A percentile compares a stretch with the other conserved stretches of the same genome.
Conservation (phyloP, 2,329 filamentous ascomycete species). For the Aspergillus hiratsukae region DNA sequence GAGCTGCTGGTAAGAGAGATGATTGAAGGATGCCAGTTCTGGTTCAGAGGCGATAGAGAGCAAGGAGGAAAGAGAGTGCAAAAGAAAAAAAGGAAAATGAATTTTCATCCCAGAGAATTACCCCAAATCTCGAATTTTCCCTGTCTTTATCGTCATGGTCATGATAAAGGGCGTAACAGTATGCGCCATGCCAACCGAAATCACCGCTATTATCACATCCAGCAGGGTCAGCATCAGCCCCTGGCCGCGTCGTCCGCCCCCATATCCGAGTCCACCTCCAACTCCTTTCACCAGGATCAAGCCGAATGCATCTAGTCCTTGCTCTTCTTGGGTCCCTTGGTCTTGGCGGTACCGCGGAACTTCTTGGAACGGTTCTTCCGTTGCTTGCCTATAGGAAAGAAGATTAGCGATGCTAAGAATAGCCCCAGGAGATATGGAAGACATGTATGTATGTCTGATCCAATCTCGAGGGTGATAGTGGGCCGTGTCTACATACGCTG, state of each 20-base stretch:
- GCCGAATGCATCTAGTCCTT: slow-evolving; percentile 60
- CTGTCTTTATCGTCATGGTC: slow-evolving; percentile 8
- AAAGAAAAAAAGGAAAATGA: slow-evolving; percentile 2
- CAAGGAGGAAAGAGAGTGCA: slow-evolving; percentile 1
- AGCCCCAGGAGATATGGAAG: neutral
- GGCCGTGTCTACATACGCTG: too few species aligned
- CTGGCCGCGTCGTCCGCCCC: slow-evolving; percentile 5
- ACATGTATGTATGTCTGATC: neutral
- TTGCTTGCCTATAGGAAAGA: slow-evolving; percentile 78
- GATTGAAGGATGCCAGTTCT: neutral
- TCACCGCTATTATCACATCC: slow-evolving; percentile 13
- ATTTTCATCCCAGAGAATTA: slow-evolving; percentile 1
- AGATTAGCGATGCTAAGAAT: neutral
- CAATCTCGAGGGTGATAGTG: neutral
- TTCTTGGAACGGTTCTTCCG: slow-evolving; percentile 99
- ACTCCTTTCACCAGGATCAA: slow-evolving; percentile 22
- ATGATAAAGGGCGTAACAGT: slow-evolving; percentile 9
- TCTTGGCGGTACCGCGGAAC: slow-evolving; percentile 95
- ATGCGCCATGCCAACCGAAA: neutral
- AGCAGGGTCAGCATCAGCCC: slow-evolving; percentile 10
- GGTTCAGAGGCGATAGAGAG: neutral
- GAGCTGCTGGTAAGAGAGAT: neutral
- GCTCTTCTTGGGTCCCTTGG: slow-evolving; percentile 95
- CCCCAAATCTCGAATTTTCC: slow-evolving; percentile 5
- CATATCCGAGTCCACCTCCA: slow-evolving; percentile 10